phyloP scores from a whole-genome alignment of 2,329 filamentous ascomycete species.

The Colletotrichum nymphaeae region DNA sequence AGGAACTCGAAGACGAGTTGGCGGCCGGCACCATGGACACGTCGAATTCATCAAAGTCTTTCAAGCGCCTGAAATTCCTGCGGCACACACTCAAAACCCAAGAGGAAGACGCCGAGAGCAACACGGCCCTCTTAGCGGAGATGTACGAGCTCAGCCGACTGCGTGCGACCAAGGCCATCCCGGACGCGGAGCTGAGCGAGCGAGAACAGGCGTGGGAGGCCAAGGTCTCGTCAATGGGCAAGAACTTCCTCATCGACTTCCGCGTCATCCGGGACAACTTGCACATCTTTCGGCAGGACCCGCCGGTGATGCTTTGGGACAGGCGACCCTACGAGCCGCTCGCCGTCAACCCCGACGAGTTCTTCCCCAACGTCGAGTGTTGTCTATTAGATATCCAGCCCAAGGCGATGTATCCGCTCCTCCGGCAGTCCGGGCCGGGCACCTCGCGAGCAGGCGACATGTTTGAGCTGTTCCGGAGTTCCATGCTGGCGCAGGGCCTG shows the following conservation, averaged over 20 bases:
- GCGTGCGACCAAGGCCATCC: constrained; percentile 35
- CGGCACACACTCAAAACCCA: constrained; percentile 42
- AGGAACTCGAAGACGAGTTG: constrained; percentile 48
- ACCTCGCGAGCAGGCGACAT: constrained; percentile 58
- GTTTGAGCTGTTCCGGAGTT: constrained; percentile 63
- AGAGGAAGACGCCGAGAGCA: constrained; percentile 37
- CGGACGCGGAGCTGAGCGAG: constrained; percentile 41
- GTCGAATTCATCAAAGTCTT: neutral
- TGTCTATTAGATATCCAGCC: constrained; percentile 77
- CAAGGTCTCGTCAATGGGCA: constrained; percentile 46
- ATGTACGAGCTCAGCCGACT: constrained; percentile 43
- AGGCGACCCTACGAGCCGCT: constrained; percentile 78
- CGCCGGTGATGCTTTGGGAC: constrained; percentile 74
- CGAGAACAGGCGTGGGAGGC: constrained; percentile 49
- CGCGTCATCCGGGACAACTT: constrained; percentile 62
- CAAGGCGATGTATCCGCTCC: constrained; percentile 58
- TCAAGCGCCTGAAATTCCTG: constrained; percentile 42
- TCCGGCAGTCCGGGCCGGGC: constrained; percentile 57
- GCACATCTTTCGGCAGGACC: constrained; percentile 59
- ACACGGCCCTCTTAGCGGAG: constrained; percentile 47
- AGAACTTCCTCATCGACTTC: constrained; percentile 50
- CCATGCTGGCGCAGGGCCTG: constrained; percentile 49
- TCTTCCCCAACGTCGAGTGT: constrained; percentile 70
- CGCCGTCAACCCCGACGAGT: constrained; percentile 66
- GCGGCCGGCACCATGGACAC: constrained; percentile 28